A percentile compares a stretch with the other conserved stretches of the same genome.
These are phyloP conservation scores for Phoma sp. DNA, from an alignment of 2,329 filamentous ascomycete species.

Conservation along the genomic window DNA sequence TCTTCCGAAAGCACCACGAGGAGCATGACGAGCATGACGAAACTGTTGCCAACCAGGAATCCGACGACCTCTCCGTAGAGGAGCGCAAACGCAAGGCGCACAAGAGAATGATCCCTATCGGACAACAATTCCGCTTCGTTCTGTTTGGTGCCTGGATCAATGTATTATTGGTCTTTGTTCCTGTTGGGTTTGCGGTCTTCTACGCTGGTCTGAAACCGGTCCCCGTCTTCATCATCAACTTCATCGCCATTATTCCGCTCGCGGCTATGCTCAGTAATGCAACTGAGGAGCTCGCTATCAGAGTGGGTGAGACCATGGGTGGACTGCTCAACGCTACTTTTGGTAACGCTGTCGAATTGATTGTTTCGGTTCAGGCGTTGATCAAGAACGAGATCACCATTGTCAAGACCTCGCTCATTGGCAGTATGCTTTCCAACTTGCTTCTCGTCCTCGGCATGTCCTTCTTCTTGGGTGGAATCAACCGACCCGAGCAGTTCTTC, in stretches of 20 bases:
- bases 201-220: conserved; percentile 56
- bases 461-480: conserved; percentile 86
- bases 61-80: conserved; percentile 36
- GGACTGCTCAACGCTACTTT: conserved; percentile 85
- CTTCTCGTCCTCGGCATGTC: conserved; percentile 89
- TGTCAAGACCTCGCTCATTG: conserved; percentile 90
- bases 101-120: conserved; percentile 45
- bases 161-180: conserved; percentile 76
- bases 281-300: conserved; percentile 86
- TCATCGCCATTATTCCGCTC: conserved; percentile 88
- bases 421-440: conserved; percentile 89
- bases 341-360: conserved; percentile 83
- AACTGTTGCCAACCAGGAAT: conserved; percentile 25
- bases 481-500: conserved; percentile 83
- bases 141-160: conserved; percentile 88
- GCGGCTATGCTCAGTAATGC: conserved; percentile 86
- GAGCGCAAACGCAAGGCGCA: conserved; percentile 40
- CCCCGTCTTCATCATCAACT: conserved; percentile 82
- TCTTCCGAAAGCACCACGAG: conserved; percentile 34
- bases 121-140: conserved; percentile 70
- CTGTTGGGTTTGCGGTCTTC: conserved; percentile 75
- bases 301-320: conserved; percentile 80
- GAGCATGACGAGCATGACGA: conserved; percentile 22
- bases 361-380: conserved; percentile 85
- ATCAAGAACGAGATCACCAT: conserved; percentile 76